A percentile compares a stretch with the other conserved stretches of the same genome.
Conservation (phyloP, 2,329 filamentous ascomycete species). For the Sordariomycetes sp. region DNA sequence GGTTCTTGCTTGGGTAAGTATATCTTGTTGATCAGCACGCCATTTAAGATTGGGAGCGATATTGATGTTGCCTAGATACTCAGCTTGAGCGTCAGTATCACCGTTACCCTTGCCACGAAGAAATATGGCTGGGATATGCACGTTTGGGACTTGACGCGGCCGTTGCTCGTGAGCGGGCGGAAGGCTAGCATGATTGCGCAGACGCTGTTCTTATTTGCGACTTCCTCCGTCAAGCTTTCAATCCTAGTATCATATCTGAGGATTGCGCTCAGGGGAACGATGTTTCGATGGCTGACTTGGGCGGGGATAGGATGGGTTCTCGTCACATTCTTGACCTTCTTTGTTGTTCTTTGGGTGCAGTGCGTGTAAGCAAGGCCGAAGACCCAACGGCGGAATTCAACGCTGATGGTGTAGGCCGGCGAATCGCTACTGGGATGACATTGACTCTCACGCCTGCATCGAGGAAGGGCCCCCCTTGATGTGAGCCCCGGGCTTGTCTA, state of each 20-base stretch:
- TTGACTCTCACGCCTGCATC: slow-evolving; percentile 15
- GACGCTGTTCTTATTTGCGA: slow-evolving; percentile 27
- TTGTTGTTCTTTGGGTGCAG: slow-evolving; percentile 25
- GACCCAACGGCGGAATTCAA: neutral
- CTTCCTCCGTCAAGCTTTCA: slow-evolving; percentile 26
- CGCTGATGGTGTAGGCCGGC: slow-evolving; percentile 8
- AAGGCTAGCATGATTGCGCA: slow-evolving; percentile 29
- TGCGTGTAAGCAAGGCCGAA: slow-evolving; percentile 18
- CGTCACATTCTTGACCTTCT: slow-evolving; percentile 17
- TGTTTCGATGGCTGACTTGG: slow-evolving; percentile 22
- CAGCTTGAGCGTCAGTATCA: slow-evolving; percentile 20
- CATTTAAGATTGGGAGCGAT: neutral
- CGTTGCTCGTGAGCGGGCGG: slow-evolving; percentile 17
- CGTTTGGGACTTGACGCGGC: slow-evolving; percentile 22
- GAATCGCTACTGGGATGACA: slow-evolving; percentile 12
- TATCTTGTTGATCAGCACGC: neutral
- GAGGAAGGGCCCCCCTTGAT: slow-evolving; percentile 16
- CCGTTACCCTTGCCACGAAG: slow-evolving; percentile 22
- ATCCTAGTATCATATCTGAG: slow-evolving; percentile 30
- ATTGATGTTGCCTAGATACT: slow-evolving; percentile 14
- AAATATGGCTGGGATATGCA: slow-evolving; percentile 27
- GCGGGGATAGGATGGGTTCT: slow-evolving; percentile 16
- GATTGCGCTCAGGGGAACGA: slow-evolving; percentile 21
- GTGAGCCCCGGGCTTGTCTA: slow-evolving; percentile 9
- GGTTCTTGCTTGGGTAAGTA: slow-evolving; percentile 24